Conservation (phyloP, 352 stramenopile species). For the Phytophthora syringae region DNA sequence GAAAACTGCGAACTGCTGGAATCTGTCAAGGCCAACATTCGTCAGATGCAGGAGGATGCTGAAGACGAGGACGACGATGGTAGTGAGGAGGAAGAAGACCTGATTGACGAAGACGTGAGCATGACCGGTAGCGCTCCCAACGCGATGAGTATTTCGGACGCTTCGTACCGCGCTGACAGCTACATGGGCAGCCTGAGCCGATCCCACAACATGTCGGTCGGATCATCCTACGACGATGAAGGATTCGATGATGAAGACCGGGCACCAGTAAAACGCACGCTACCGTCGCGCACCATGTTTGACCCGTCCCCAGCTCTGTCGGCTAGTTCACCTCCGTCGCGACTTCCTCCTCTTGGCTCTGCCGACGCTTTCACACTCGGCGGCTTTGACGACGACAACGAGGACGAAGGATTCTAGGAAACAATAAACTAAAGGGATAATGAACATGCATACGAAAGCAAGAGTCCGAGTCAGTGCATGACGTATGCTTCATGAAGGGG, state of each 20-base stretch:
- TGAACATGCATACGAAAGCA: neutral
- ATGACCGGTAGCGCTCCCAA: slow-evolving; percentile 60
- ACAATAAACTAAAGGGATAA: slow-evolving; percentile 16
- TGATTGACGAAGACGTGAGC: slow-evolving; percentile 63
- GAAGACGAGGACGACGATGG: slow-evolving; percentile 46
- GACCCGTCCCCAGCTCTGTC: slow-evolving; percentile 72
- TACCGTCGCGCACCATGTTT: slow-evolving; percentile 59
- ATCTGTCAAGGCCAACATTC: slow-evolving; percentile 68
- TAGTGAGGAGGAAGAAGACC: slow-evolving; percentile 52
- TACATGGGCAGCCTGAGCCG: slow-evolving; percentile 61
- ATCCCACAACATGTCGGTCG: slow-evolving; percentile 63
- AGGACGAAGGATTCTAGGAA: slow-evolving; percentile 64
- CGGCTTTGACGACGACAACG: slow-evolving; percentile 68
- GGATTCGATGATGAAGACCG: slow-evolving; percentile 54
- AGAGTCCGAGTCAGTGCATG: neutral
- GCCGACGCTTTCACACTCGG: slow-evolving; percentile 64
- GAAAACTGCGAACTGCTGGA: slow-evolving; percentile 74
- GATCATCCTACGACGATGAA: slow-evolving; percentile 58
- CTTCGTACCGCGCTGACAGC: slow-evolving; percentile 47
- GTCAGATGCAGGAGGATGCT: slow-evolving; percentile 57
- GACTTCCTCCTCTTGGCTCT: slow-evolving; percentile 59
- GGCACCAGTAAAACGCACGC: slow-evolving; percentile 29
- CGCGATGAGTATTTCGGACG: slow-evolving; percentile 15
- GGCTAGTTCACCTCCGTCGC: slow-evolving; percentile 70
- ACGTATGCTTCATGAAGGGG: neutral